Base-by-base conservation (phyloP, 257 asterid genomes). In the Gentiana straminea region DNA sequence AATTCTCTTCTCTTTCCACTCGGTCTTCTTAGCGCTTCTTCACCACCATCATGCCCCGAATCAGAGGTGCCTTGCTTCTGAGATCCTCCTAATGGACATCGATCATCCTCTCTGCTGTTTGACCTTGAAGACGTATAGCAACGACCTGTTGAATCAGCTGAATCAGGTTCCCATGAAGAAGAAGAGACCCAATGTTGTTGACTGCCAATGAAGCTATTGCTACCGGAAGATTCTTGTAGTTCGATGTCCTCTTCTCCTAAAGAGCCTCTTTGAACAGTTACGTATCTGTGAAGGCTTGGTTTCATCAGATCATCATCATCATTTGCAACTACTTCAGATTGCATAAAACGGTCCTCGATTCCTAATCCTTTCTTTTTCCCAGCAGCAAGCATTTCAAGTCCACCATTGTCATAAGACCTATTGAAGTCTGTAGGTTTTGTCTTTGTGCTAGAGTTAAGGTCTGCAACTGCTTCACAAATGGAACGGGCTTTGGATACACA, bases 401-500 rank as follows among this genome's bases (percentile, higher is more conserved):
- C 13, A 43, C 57, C 37, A 33, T 63, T 63, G 36, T 70, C 76
- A 34, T 68, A 59, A 15, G 24, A 15, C 24, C 24, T 15, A 15
- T 15, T 15, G 24, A 15, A 15, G 24, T 15, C 24, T 15, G 24
- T 15, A 15, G 24, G 24, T 15, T 15, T 15, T 15, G 24, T 15
- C 24, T 39, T 68, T 3, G 82, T 68, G 76, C 68, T 79, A 66
- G 97, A 92, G 75, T 92, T 92, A 50, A 92, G 90, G 62, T 92
- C 97, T 5, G 97, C 99, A 33, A 92, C 97, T 47, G 99, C 99
- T 59, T 92, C 97, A 47, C 88, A 91, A 57, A 92, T 92, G 34
- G 97, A 85, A 70, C 87, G 73, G 43, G 95, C 99, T 60, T 92
- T 92, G 8, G 86, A 75, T 44, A 92, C 76, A 62, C 99, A 92